These are phyloP conservation scores for Eleusine indica DNA, from an alignment of 176 grass and related monocot species.

Conservation along the genomic window DNA sequence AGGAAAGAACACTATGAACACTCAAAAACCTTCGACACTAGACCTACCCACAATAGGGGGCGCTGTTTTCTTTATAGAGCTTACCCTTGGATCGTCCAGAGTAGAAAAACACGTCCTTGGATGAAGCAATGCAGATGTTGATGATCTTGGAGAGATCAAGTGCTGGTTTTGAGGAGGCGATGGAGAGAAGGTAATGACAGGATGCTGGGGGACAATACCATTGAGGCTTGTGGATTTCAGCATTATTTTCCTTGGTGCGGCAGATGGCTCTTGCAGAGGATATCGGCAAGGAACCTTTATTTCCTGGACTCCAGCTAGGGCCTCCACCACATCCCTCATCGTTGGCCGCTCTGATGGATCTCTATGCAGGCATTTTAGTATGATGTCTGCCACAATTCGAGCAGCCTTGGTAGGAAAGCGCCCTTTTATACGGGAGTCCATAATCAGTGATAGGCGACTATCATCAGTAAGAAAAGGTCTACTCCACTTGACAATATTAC, in stretches of 20 bases:
- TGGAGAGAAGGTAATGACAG: conserved; percentile 56
- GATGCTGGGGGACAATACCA: conserved; percentile 60
- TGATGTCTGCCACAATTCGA: conserved; percentile 74
- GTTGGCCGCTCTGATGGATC: conserved; percentile 87
- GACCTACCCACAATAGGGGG: conserved; percentile 49
- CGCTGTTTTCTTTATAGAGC: conserved; percentile 52
- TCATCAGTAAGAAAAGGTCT: conserved; percentile 89
- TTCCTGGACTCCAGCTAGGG: conserved; percentile 66
- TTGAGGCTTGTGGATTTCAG: conserved; percentile 87
- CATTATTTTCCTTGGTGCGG: conserved; percentile 74
- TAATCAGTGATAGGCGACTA: conserved; percentile 88
- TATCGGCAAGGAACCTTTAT: conserved; percentile 82
- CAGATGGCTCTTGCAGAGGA: conserved; percentile 84
- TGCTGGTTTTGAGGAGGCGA: conserved; percentile 51
- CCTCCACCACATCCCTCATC: conserved; percentile 82
- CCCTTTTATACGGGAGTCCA: conserved; percentile 92
- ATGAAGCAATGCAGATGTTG: conserved; percentile 59
- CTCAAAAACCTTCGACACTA: conserved; percentile 85
- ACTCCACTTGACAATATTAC: conserved; percentile 87
- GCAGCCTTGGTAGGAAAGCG: conserved; percentile 88
- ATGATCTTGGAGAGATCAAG: conserved; percentile 51
- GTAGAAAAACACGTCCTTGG: conserved; percentile 62
- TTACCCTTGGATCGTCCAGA: conserved; percentile 63
- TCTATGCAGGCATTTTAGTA: conserved; percentile 78
- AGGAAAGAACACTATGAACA: conserved; percentile 59